These are phyloP conservation scores for Daedaleopsis nitida DNA, from an alignment of 768 basidiomycete species.

Conservation along the genomic window DNA sequence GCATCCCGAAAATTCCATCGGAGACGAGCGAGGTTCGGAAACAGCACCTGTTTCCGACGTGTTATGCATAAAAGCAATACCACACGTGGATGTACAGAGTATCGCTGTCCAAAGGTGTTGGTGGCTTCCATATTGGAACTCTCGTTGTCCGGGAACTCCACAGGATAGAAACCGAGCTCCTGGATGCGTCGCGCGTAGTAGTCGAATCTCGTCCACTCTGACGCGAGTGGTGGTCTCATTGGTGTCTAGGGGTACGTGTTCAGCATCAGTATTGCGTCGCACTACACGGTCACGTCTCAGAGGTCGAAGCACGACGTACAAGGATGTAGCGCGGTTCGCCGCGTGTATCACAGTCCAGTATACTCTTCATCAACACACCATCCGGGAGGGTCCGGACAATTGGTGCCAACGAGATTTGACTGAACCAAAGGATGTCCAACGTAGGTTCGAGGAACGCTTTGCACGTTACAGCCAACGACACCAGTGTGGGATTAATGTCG, in stretches of 20 bases:
- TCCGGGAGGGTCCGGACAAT: too few species aligned
- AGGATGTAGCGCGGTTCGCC: too few species aligned
- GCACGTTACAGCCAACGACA: too few species aligned
- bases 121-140: not conserved
- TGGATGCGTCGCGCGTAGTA: not conserved
- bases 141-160: not conserved
- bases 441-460: too few species aligned
- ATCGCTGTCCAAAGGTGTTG: not conserved
- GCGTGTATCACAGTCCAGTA: too few species aligned
- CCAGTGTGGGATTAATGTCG: too few species aligned
- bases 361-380: too few species aligned
- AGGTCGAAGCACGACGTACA: not conserved
- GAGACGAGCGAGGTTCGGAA: slow-evolving; percentile 1
- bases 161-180: not conserved
- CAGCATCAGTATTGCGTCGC: not conserved
- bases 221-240: not conserved
- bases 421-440: too few species aligned
- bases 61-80: not conserved
- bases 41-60: not conserved
- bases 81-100: not conserved
- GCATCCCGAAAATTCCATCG: slow-evolving; percentile 1
- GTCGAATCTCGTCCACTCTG: not conserved
- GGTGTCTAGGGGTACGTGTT: not conserved
- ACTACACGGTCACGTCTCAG: not conserved
- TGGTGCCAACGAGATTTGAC: too few species aligned